Percentiles rank a stretch among this genome's conserved stretches.
Conservation (phyloP, 495 filamentous ascomycete species). For the Margaritispora aquatica region DNA sequence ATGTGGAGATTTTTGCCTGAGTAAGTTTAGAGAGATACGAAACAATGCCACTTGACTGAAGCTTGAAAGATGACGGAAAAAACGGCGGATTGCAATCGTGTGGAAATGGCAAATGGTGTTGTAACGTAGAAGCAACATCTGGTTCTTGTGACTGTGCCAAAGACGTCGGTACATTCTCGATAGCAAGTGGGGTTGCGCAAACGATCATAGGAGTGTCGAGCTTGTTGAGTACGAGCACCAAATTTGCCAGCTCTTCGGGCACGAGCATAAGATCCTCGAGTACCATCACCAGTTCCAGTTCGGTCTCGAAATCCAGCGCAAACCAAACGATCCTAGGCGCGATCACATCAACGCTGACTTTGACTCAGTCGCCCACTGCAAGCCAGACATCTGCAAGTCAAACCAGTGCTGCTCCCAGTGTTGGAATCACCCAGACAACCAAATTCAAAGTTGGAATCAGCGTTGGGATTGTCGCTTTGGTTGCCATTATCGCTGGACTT, state of each 20-base stretch:
- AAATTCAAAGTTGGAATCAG: neutral
- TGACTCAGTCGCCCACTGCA: neutral
- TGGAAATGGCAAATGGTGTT: conserved; percentile 27
- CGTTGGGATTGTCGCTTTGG: neutral
- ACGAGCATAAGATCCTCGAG: neutral
- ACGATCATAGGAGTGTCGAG: conserved; percentile 28
- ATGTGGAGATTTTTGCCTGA: conserved; percentile 29
- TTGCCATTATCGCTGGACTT: neutral
- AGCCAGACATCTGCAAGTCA: neutral
- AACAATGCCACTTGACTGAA: neutral
- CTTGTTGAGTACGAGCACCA: conserved; percentile 11
- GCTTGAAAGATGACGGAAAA: neutral
- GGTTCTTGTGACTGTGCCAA: conserved; percentile 27
- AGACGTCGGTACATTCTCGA: conserved; percentile 17
- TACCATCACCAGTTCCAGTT: neutral
- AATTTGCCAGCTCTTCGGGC: neutral
- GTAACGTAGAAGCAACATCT: conserved; percentile 15
- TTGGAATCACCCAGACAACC: neutral
- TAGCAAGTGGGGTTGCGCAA: conserved; percentile 19
- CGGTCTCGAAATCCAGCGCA: neutral
- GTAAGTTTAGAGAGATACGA: conserved; percentile 22
- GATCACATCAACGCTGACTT: neutral
- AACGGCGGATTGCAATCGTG: conserved; percentile 20
- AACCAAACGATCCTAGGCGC: too few species aligned
- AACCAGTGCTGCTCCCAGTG: neutral